Base-by-base conservation (phyloP, 106 monocot species). In the Dendrobium chrysotoxum region DNA sequence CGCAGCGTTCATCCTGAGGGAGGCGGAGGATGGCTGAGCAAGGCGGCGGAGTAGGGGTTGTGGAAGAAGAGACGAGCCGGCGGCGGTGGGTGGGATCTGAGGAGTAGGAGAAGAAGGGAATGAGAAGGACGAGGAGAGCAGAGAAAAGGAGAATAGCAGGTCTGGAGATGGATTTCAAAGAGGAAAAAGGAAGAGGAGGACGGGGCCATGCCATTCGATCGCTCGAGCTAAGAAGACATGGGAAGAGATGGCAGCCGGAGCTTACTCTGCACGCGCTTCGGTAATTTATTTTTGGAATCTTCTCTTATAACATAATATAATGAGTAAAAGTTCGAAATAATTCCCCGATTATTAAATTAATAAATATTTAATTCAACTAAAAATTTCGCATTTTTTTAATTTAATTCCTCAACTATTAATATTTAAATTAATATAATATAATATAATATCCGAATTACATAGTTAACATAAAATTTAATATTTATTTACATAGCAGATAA, bases 21-120 rank as follows among this genome's bases (percentile, higher is more conserved):
- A 66, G 45, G 44, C 17, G 75, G 77, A 76, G 71, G 44, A 82
- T 41, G 55, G 82, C 31, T 21, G 78, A 28, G 83, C 84, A 86
- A 42, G 58, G 20, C 10, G 50, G 64, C 21, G 76, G 64, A 5
- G 82, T 64, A 18, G 75, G 55, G 42, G 28, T 12, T 0, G 79
- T 45, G 0, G 74, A 4, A 8, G 5, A 30, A 17, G 23, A 30
- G 75, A 77, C 40, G 50, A 78, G 72, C 76, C 5, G 66, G 75
- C 15, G 78, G 77, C 53, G 55, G 78, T 25, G 76, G 47, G 18
- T 76, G 23, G 47, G 76, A 76, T 46, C 5, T 18, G 42, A 20
- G n/a, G 53, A 78, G 64, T 80, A 76, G 75, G 80, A 68, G 75
- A 23, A 54, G 77, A 38, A 39, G n/a, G 61, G n/a, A 73, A 75